phyloP scores from a whole-genome alignment of 2,329 filamentous ascomycete genomes.

The Alternaria tenuissima region DNA sequence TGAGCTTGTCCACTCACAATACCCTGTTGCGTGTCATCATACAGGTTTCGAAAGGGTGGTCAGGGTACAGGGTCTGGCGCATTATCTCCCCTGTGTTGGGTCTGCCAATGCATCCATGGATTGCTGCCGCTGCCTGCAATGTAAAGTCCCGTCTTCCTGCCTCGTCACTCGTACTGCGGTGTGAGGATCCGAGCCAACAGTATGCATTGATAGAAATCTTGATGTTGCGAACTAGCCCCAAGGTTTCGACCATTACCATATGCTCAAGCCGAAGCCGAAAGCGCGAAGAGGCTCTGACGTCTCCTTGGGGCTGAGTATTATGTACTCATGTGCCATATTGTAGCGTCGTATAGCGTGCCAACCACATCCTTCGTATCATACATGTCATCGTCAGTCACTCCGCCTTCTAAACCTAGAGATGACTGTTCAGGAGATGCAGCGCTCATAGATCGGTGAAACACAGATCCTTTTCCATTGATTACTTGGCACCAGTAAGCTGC shows the following conservation, averaged over 20 bases:
- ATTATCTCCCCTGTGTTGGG: not conserved
- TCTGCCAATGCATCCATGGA: not conserved
- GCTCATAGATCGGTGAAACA: not conserved
- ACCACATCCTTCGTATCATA: not conserved
- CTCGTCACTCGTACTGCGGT: not conserved
- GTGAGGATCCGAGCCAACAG: not conserved
- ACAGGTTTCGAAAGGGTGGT: not conserved
- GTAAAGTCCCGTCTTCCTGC: not conserved
- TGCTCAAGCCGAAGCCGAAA: not conserved
- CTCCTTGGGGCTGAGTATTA: not conserved
- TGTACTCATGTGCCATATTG: not conserved
- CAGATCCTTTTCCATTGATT: no score
- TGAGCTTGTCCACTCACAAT: not conserved
- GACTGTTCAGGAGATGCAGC: not conserved
- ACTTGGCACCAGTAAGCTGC: not conserved
- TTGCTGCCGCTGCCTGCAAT: not conserved
- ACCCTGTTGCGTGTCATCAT: not conserved
- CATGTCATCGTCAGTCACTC: constrained; percentile 4
- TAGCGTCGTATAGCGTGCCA: not conserved
- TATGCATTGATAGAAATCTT: not conserved
- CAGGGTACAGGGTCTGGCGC: not conserved
- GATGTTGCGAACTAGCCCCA: not conserved
- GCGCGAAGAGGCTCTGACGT: not conserved
- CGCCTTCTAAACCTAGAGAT: not conserved
- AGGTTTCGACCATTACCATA: not conserved